These are phyloP conservation scores for Hypoxylon sp. DNA, from an alignment of 2,329 filamentous ascomycete species.

Conservation along the genomic window DNA sequence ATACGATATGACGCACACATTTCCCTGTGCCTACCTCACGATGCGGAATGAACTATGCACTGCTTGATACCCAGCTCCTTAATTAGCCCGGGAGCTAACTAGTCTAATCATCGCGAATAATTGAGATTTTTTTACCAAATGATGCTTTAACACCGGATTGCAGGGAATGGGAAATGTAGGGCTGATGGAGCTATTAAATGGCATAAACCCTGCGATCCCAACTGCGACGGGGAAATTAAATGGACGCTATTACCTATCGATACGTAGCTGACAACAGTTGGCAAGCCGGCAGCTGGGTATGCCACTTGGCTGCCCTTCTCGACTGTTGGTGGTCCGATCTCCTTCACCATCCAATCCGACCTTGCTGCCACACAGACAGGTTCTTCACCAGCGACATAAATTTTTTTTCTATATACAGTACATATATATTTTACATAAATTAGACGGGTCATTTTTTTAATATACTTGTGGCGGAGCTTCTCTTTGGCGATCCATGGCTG, in stretches of 20 bases:
- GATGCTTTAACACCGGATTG: neutral
- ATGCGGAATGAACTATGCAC: neutral
- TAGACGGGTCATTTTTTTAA: neutral
- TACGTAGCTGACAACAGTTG: neutral
- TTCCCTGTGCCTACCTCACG: slow-evolving; percentile 7
- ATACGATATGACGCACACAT: slow-evolving; percentile 9
- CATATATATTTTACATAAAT: neutral
- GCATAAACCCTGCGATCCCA: no score
- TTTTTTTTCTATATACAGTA: slow-evolving; percentile 5
- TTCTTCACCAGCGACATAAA: neutral
- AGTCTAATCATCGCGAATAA: slow-evolving; percentile 8
- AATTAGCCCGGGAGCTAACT: slow-evolving; percentile 6
- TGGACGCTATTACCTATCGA: neutral
- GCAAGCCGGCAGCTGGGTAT: neutral
- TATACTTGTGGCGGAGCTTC: neutral
- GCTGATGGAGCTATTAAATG: neutral
- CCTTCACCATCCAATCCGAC: neutral
- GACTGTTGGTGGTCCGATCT: neutral
- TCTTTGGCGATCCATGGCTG: slow-evolving; percentile 42
- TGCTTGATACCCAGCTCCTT: slow-evolving; percentile 27
- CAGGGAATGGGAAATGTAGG: neutral
- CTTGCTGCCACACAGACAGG: neutral
- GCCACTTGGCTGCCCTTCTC: neutral
- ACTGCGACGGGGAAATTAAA: neutral
- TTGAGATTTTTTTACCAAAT: slow-evolving; percentile 7